These are phyloP conservation scores for Platismatia glauca DNA, from an alignment of 495 filamentous ascomycete genomes.

Conservation along the genomic window DNA sequence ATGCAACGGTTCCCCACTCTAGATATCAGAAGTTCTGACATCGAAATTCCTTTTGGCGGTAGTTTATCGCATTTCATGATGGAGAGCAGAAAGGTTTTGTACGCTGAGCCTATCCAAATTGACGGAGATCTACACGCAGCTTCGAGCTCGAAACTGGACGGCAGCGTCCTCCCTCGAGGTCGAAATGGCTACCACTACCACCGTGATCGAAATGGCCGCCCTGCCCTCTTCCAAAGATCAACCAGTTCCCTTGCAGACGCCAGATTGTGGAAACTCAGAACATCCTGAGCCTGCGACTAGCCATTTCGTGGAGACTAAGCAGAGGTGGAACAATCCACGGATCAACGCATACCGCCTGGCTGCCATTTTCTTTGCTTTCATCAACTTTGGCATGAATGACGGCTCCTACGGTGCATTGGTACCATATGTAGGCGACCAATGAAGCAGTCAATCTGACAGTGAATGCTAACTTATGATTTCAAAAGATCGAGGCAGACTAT, in stretches of 20 bases:
- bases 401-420: slow-evolving; percentile 69
- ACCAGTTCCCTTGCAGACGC: not conserved
- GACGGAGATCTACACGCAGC: not conserved
- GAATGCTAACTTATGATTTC: not conserved
- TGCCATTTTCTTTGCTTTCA: slow-evolving; percentile 62
- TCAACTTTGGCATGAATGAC: slow-evolving; percentile 77
- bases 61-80: not conserved
- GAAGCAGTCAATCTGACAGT: not conserved
- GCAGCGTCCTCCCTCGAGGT: not conserved
- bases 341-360: slow-evolving; percentile 57
- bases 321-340: slow-evolving; percentile 62
- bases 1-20: not conserved
- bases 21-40: not conserved
- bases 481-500: slow-evolving; percentile 52
- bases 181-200: not conserved
- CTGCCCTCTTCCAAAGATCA: not conserved
- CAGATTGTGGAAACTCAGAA: not conserved
- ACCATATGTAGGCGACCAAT: slow-evolving; percentile 38
- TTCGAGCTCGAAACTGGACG: not conserved
- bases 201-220: not conserved
- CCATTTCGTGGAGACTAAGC: slow-evolving; percentile 20
- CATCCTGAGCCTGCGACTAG: not conserved
- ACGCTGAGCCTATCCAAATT: not conserved
- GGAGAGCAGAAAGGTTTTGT: not conserved
- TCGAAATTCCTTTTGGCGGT: not conserved